phyloP scores from a whole-genome alignment of 306 rosid species.

The Casuarina glauca region DNA sequence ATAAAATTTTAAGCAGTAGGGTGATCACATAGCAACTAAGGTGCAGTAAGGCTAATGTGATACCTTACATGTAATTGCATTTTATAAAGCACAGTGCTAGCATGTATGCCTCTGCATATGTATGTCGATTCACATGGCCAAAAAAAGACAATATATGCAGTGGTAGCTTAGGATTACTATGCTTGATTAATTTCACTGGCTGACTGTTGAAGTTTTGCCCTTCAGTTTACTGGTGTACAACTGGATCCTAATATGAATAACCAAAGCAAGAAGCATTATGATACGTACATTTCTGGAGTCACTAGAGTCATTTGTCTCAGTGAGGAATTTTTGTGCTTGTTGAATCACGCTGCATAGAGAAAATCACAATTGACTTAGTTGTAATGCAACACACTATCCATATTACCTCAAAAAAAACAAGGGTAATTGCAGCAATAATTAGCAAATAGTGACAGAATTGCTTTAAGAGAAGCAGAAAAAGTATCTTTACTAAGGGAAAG shows the following conservation, averaged over 20 bases:
- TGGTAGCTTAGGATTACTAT: conserved; percentile 9
- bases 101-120: neutral
- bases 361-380: conserved; percentile 13
- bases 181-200: conserved; percentile 14
- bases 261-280: neutral
- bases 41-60: neutral
- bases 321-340: conserved; percentile 69
- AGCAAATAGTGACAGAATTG: neutral
- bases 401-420: neutral
- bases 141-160: conserved; percentile 10
- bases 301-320: conserved; percentile 61
- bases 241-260: conserved; percentile 6
- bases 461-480: neutral
- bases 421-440: neutral
- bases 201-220: conserved; percentile 7
- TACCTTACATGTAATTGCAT: neutral
- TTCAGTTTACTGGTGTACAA: conserved; percentile 15
- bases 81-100: neutral
- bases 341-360: conserved; percentile 71
- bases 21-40: neutral
- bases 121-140: conserved; percentile 18
- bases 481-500: neutral
- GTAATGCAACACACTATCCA: conserved; percentile 13
- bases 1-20: neutral
- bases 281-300: conserved; percentile 75